Percentiles rank a stretch among this genome's conserved stretches.
Conservation (phyloP, 176 grass and related monocot genomes). For the Otatea glauca region DNA sequence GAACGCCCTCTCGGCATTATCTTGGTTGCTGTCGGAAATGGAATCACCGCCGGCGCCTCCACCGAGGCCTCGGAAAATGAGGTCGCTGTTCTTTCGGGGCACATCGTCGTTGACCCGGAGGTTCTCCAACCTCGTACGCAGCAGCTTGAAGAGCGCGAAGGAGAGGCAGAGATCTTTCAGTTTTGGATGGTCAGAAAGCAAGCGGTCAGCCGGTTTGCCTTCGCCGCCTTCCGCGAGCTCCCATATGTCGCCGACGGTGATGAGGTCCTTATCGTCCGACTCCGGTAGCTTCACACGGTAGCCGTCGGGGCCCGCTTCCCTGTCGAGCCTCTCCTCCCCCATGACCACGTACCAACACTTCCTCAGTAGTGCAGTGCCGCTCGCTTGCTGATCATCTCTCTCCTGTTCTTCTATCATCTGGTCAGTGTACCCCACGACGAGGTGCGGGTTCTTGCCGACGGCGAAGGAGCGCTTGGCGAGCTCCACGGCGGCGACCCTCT, state of each 20-base stretch:
- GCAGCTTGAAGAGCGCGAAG: constrained; percentile 33
- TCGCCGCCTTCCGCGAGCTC: background rate
- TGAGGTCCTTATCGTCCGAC: background rate
- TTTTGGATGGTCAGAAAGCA: background rate
- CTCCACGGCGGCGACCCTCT: constrained; percentile 21
- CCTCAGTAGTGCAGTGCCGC: background rate
- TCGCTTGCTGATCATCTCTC: background rate
- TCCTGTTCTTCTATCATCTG: constrained; percentile 17
- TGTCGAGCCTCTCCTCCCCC: constrained; percentile 38
- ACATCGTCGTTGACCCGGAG: background rate
- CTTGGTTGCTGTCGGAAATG: background rate
- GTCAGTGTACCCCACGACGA: constrained; percentile 25
- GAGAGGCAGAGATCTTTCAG: constrained; percentile 36
- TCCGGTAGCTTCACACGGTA: background rate
- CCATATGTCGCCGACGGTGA: constrained; percentile 16
- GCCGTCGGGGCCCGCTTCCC: background rate
- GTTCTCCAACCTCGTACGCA: background rate
- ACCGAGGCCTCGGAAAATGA: constrained; percentile 2
- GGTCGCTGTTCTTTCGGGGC: background rate
- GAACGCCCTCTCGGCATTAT: background rate
- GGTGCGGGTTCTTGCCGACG: constrained; percentile 20
- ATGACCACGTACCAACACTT: constrained; percentile 29
- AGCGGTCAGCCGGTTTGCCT: no score
- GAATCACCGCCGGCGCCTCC: no score
- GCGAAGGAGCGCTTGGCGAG: constrained; percentile 34